Conservation (phyloP, 805 yeast genomes). For the Spathaspora arborariae region DNA sequence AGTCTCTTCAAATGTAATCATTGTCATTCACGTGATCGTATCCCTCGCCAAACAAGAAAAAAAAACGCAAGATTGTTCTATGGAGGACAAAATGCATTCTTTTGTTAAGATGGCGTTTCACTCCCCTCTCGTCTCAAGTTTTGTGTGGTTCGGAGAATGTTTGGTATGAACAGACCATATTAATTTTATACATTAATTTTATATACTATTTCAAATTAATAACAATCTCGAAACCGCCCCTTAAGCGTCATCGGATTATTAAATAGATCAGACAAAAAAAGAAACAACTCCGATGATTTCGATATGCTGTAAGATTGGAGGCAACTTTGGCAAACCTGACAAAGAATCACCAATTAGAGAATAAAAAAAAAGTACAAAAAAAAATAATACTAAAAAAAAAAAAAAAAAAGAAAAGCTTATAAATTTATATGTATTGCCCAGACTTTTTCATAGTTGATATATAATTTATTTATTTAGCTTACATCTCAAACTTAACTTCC, state of each 20-base stretch:
- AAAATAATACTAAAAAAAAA: background rate
- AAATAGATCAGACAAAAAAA: background rate
- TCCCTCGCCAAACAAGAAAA: background rate
- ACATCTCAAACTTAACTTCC: background rate
- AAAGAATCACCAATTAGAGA: background rate
- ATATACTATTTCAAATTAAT: background rate
- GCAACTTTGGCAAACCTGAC: background rate
- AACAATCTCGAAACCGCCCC: background rate
- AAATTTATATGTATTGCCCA: background rate
- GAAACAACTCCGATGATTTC: background rate
- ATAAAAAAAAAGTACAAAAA: too few relatives aligned
- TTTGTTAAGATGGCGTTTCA: background rate
- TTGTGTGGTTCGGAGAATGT: too few relatives aligned
- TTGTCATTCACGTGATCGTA: background rate
- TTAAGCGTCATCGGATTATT: background rate
- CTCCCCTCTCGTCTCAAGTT: background rate
- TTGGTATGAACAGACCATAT: background rate
- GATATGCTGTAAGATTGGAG: background rate
- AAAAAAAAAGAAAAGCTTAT: background rate
- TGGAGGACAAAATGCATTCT: background rate
- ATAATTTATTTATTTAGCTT: background rate
- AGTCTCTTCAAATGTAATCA: background rate
- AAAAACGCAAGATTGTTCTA: background rate
- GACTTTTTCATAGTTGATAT: background rate
- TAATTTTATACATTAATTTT: too few relatives aligned